These are phyloP conservation scores for Lipomyces sp. DNA, from an alignment of 805 yeast species.

Conservation along the genomic window DNA sequence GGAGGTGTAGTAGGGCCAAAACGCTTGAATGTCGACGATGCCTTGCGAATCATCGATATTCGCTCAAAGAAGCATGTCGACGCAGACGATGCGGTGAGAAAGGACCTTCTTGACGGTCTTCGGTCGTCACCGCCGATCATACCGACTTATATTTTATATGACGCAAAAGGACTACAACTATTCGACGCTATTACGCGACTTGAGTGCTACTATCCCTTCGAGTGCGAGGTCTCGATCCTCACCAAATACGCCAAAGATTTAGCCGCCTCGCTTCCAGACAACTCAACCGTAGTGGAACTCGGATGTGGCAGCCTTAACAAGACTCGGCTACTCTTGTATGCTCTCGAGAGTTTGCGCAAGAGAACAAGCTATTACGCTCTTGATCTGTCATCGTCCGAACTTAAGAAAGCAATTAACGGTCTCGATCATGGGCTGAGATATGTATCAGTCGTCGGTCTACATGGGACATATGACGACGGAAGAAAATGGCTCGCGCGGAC, in stretches of 20 bases:
- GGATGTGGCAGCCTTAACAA: slow-evolving; percentile 39
- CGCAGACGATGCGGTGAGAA: not conserved
- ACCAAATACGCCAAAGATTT: slow-evolving; percentile 23
- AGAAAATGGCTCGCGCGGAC: slow-evolving; percentile 29
- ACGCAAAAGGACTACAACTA: slow-evolving; percentile 37
- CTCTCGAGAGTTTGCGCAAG: slow-evolving; percentile 28
- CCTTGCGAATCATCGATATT: not conserved
- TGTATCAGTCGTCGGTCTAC: slow-evolving; percentile 32
- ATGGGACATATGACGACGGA: slow-evolving; percentile 37
- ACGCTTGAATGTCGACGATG: not conserved
- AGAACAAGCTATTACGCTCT: slow-evolving; percentile 34
- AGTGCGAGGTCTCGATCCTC: slow-evolving; percentile 29
- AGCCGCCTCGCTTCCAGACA: slow-evolving; percentile 25
- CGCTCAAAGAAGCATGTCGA: not conserved
- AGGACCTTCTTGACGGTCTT: slow-evolving; percentile 10
- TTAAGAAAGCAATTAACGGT: slow-evolving; percentile 24
- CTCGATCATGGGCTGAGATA: slow-evolving; percentile 13
- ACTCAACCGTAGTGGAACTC: slow-evolving; percentile 32
- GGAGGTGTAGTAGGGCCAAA: not conserved
- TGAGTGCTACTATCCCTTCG: slow-evolving; percentile 34
- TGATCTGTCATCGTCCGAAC: slow-evolving; percentile 32
- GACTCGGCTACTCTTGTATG: slow-evolving; percentile 31
- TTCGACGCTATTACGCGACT: slow-evolving; percentile 35
- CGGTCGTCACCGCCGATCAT: not conserved
- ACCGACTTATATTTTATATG: slow-evolving; percentile 37